Evolutionary conservation across 2,329 filamentous ascomycete species (phyloP).

Genomic region (Apiospora malaysiana): DNA sequence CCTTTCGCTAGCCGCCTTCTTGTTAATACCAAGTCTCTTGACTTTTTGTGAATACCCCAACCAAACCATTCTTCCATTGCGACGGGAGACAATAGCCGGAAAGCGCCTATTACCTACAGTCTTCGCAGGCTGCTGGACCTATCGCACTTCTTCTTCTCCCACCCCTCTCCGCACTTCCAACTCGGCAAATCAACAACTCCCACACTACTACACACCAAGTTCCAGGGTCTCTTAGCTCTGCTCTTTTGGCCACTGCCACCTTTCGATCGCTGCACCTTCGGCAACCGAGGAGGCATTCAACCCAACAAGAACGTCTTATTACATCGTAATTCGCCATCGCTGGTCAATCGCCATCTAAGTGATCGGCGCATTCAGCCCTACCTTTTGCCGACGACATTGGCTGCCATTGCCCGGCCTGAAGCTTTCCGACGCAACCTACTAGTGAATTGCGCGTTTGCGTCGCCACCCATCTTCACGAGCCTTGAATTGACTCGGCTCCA

Average conservation of each 20-base stretch:
- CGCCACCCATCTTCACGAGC: slow-evolving; percentile 16
- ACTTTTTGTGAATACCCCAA: neutral
- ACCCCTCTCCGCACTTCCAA: slow-evolving; percentile 11
- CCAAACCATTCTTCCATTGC: neutral
- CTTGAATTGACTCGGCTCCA: neutral
- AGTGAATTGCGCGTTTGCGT: neutral
- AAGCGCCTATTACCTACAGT: slow-evolving; percentile 8
- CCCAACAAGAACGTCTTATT: neutral
- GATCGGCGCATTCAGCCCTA: slow-evolving; percentile 6
- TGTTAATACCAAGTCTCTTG: neutral
- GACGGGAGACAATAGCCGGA: slow-evolving; percentile 7
- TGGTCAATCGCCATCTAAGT: neutral
- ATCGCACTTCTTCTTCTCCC: slow-evolving; percentile 6
- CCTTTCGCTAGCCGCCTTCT: neutral
- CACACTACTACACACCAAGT: neutral
- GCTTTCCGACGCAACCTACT: slow-evolving; percentile 16
- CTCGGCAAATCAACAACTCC: slow-evolving; percentile 10
- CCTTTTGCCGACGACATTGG: slow-evolving; percentile 8
- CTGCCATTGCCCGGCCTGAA: neutral
- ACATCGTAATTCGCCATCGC: neutral
- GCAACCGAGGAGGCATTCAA: neutral
- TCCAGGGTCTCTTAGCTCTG: slow-evolving; percentile 2
- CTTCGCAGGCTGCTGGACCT: slow-evolving; percentile 5
- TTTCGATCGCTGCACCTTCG: neutral
- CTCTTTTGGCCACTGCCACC: slow-evolving; percentile 1